Base-by-base conservation (phyloP, 2,329 filamentous ascomycete species). In the Aspergillus phoenicis region DNA sequence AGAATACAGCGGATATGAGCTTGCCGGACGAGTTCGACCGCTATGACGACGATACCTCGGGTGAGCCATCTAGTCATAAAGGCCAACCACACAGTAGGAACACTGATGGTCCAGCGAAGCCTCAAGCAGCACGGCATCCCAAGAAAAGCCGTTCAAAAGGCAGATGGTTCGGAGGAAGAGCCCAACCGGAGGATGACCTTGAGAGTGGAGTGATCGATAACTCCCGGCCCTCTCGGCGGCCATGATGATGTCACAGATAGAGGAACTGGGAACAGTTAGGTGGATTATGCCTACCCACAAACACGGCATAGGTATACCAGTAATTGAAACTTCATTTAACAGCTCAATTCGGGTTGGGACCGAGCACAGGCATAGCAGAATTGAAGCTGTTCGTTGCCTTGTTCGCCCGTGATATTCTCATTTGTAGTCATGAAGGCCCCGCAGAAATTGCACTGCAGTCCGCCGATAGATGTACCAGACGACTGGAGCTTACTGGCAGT, bases 401-500 rank as follows among this genome's bases (percentile, higher is more conserved):
- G 48, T 63, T 84, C 80, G 86, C 88, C 47, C 85, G 84, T 68
- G 3, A 24, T 22, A 5, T 90, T 87, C 3, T 87, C 87, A 4
- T 81, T 80, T 64, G 83, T 83, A 59, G 88, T 84, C 11, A 93
- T 80, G 36, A 86, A 85, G 77, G 90, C 85, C 53, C 85, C 85
- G 74, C 92, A 96, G 8, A 94, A 74, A 36, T 84, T 82, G 70
- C 92, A 96, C 52, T 68, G 68, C 24, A 67, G 67, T 13, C 71
- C 72, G 48, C 65, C 72, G 20, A 69, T 70, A 7, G 73, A 74
- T 1, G 64, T 66, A 51, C 68, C 68, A 22, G 79, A 68, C 0
- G 80, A 73, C 49, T 87, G 81, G 43, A 98, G 82, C 77, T 96
- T 97, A 55, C 87, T 89, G n/a, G 91, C 89, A 36, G 94, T 99